These are phyloP conservation scores for Epichloe festucae DNA, from an alignment of 2,329 filamentous ascomycete genomes.

Conservation along the genomic window DNA sequence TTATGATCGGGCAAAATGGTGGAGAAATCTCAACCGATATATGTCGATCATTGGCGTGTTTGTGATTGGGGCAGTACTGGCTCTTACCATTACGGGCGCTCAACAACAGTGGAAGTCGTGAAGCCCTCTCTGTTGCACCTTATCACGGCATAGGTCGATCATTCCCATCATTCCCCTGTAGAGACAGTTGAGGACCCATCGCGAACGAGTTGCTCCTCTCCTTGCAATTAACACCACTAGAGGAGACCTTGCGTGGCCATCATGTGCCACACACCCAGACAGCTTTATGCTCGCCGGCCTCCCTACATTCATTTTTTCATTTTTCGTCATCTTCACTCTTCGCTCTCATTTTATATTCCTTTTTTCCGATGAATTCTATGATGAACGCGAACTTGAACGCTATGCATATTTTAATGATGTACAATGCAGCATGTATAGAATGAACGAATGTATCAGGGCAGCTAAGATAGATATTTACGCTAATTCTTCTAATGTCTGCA, in stretches of 20 bases:
- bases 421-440: not conserved
- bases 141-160: not conserved
- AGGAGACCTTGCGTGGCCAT: no score
- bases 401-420: not conserved
- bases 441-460: not conserved
- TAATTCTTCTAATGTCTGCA: not conserved
- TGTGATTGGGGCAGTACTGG: constrained; percentile 37
- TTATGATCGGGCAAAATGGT: constrained; percentile 43
- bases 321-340: not conserved
- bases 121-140: not conserved
- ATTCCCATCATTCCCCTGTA: no score
- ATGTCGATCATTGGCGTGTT: constrained; percentile 45
- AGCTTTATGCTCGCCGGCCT: not conserved
- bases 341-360: not conserved
- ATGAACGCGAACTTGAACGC: not conserved
- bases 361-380: not conserved
- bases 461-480: not conserved
- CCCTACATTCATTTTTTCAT: not conserved
- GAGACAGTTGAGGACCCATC: no score
- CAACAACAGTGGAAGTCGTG: constrained; percentile 33
- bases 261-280: not conserved
- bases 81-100: constrained; percentile 39
- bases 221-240: not conserved
- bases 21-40: constrained; percentile 44
- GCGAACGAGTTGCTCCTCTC: not conserved